These are phyloP conservation scores for Neofusicoccum umdonicola DNA, from an alignment of 2,329 filamentous ascomycete genomes.

Conservation along the genomic window DNA sequence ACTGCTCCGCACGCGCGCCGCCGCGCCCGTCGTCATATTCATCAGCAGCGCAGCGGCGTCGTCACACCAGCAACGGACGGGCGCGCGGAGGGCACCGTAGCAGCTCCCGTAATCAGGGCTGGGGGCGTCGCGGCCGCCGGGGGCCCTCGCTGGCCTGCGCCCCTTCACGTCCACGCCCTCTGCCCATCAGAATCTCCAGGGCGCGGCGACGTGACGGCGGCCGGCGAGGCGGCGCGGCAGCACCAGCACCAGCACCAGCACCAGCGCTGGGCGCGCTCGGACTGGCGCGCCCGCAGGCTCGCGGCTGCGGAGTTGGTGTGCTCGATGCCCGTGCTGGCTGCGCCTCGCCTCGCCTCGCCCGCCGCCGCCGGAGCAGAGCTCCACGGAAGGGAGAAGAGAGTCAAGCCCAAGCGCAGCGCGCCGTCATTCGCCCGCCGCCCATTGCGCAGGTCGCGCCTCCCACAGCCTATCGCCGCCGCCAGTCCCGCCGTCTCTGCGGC, in stretches of 20 bases:
- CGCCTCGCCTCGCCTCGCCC: constrained; percentile 6
- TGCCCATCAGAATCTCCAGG: background rate
- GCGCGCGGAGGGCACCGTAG: constrained; percentile 9
- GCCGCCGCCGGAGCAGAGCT: background rate
- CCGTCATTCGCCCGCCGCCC: background rate
- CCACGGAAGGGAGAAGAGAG: background rate
- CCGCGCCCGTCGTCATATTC: constrained; percentile 1
- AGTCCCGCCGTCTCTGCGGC: background rate
- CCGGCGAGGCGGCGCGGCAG: background rate
- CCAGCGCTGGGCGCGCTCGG: background rate
- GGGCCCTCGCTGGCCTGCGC: background rate
- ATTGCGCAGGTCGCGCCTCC: background rate
- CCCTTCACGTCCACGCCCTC: background rate
- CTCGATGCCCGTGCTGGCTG: background rate
- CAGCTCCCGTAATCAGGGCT: constrained; percentile 14
- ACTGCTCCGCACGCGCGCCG: background rate
- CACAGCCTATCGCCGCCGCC: constrained; percentile 6
- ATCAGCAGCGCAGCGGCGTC: background rate
- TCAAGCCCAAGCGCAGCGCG: background rate
- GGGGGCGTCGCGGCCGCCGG: background rate
- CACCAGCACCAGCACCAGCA: no score
- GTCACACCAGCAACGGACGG: background rate
- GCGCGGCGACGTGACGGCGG: background rate
- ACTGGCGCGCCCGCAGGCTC: background rate
- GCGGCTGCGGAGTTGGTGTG: background rate